These are phyloP conservation scores for Graphiopsis chlorocephala DNA, from an alignment of 2,329 filamentous ascomycete species.

Conservation along the genomic window DNA sequence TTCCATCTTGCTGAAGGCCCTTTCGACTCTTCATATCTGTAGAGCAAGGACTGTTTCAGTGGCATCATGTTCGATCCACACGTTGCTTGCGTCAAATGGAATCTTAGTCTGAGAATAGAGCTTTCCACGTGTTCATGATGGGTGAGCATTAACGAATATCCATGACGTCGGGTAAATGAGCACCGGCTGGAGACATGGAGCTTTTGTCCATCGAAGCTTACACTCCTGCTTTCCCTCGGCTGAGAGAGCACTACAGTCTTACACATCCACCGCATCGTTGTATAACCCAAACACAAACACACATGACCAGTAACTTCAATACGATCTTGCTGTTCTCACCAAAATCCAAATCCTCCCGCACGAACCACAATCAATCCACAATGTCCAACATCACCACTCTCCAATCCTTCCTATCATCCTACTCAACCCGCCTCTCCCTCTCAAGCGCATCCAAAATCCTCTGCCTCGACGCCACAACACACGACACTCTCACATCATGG, in stretches of 20 bases:
- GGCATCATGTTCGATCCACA: background rate
- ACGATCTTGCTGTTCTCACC: background rate
- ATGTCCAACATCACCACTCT: conserved; percentile 1
- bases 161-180: background rate
- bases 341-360: background rate
- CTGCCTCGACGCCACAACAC: conserved; percentile 1
- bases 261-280: background rate
- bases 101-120: background rate
- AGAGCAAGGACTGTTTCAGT: background rate
- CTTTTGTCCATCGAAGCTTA: background rate
- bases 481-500: conserved; percentile 2
- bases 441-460: conserved; percentile 16
- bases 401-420: conserved; percentile 10
- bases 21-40: background rate
- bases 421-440: conserved; percentile 12
- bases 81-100: background rate
- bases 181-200: background rate
- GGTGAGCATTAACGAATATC: background rate
- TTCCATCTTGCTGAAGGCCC: background rate
- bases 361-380: background rate
- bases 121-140: background rate
- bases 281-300: background rate
- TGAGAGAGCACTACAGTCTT: background rate
- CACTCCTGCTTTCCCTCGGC: background rate
- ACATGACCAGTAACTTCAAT: background rate